These are phyloP conservation scores for Conoideocrella luteorostrata DNA, from an alignment of 2,329 filamentous ascomycete species.

Conservation along the genomic window DNA sequence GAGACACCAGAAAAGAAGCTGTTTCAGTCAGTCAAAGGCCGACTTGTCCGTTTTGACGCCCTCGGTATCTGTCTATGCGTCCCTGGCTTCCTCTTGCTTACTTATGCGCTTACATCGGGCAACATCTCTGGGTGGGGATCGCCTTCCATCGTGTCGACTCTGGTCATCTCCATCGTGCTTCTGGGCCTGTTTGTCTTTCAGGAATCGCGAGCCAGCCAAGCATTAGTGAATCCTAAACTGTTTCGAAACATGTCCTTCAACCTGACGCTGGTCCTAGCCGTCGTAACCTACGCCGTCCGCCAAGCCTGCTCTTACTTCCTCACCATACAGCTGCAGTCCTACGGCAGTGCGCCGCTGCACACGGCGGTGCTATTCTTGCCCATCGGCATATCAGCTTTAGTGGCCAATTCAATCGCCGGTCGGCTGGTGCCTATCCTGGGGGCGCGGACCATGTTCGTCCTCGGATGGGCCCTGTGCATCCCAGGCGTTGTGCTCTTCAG, in stretches of 20 bases:
- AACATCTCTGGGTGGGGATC: constrained; percentile 8
- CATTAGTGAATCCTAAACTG: no score
- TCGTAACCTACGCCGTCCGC: constrained; percentile 10
- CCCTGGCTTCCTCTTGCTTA: constrained; percentile 6
- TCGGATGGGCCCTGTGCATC: constrained; percentile 8
- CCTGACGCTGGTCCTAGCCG: no score
- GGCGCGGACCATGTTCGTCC: constrained; percentile 6
- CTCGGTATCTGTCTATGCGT: constrained; percentile 8
- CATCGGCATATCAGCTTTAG: constrained; percentile 11
- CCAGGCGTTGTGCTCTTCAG: constrained; percentile 7
- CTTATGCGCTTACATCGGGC: constrained; percentile 8
- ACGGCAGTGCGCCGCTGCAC: constrained; percentile 9
- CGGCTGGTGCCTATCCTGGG: constrained; percentile 1
- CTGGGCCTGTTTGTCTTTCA: constrained; percentile 6
- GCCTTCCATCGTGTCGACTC: constrained; percentile 7
- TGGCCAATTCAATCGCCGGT: constrained; percentile 9
- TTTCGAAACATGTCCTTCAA: no score
- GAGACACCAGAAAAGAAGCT: constrained; percentile 2
- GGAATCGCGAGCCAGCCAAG: no score
- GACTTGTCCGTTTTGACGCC: constrained; percentile 2
- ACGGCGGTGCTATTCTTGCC: constrained; percentile 11
- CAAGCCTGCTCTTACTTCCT: constrained; percentile 11
- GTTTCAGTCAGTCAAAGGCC: no score
- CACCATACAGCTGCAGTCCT: constrained; percentile 10
- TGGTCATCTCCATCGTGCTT: constrained; percentile 6